Conservation (phyloP, 2,329 filamentous ascomycete genomes). For the Botryotinia globosa region DNA sequence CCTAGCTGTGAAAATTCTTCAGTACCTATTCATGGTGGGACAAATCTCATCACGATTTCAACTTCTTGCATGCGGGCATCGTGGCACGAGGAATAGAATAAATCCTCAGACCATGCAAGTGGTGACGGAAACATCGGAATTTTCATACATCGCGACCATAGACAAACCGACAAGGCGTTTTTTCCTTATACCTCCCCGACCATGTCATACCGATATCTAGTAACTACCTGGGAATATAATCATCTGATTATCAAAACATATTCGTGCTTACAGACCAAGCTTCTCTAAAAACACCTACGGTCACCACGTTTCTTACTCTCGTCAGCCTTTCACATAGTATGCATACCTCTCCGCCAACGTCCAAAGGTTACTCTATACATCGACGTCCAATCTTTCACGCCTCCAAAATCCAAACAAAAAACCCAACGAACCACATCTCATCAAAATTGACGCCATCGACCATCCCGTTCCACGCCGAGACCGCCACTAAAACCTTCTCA, state of each 20-base stretch:
- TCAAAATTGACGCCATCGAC: neutral
- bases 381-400: neutral
- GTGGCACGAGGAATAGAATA: neutral
- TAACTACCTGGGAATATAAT: neutral
- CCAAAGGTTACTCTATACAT: neutral
- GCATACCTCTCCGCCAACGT: neutral
- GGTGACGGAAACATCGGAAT: neutral
- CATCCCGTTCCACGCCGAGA: neutral
- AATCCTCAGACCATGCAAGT: neutral
- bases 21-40: neutral
- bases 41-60: neutral
- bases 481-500: neutral
- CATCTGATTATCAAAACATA: constrained; percentile 7
- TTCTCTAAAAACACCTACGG: neutral
- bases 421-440: neutral
- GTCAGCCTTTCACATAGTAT: neutral
- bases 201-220: neutral
- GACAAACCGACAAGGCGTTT: neutral
- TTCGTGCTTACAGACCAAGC: neutral
- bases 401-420: neutral
- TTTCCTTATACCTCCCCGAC: neutral
- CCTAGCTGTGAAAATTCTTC: neutral
- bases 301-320: neutral
- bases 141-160: neutral
- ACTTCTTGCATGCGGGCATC: neutral